phyloP scores from a whole-genome alignment of 2,329 filamentous ascomycete species.

The Verruconis gallopava region DNA sequence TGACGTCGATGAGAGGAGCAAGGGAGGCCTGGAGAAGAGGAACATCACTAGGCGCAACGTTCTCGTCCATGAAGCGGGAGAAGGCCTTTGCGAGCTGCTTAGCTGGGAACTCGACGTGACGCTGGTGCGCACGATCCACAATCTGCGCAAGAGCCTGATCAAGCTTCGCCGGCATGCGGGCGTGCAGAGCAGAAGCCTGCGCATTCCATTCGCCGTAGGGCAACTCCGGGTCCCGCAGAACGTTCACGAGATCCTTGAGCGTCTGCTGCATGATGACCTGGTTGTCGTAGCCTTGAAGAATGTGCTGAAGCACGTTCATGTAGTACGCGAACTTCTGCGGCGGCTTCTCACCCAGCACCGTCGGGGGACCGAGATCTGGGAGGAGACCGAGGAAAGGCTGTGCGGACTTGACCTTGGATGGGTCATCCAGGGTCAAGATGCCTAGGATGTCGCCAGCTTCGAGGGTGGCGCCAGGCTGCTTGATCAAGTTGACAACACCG shows the following conservation, averaged over 20 bases:
- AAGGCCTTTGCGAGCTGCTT: conserved; percentile 77
- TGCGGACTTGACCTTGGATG: conserved; percentile 90
- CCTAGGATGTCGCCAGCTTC: conserved; percentile 98
- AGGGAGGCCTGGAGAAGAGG: conserved; percentile 61
- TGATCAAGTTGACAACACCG: conserved; percentile 93
- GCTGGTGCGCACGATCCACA: conserved; percentile 67
- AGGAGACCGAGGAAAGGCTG: conserved; percentile 87
- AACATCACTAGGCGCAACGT: conserved; percentile 59
- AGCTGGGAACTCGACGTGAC: conserved; percentile 79
- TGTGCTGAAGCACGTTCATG: conserved; percentile 68
- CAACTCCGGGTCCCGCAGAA: conserved; percentile 77
- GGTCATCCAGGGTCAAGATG: conserved; percentile 89
- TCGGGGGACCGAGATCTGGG: conserved; percentile 72
- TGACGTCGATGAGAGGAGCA: conserved; percentile 61
- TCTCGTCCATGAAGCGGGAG: conserved; percentile 78
- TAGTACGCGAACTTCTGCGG: conserved; percentile 74
- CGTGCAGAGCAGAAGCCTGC: conserved; percentile 91
- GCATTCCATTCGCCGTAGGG: conserved; percentile 95
- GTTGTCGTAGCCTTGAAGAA: conserved; percentile 90
- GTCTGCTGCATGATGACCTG: conserved; percentile 87
- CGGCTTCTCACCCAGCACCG: conserved; percentile 81
- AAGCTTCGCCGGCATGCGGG: conserved; percentile 90
- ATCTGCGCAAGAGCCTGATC: conserved; percentile 71
- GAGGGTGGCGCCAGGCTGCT: conserved; percentile 94
- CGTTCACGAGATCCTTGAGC: conserved; percentile 77